Evolutionary conservation across 108 stramenopile species (phyloP).

Genomic region (Chaetoceros muelleri): DNA sequence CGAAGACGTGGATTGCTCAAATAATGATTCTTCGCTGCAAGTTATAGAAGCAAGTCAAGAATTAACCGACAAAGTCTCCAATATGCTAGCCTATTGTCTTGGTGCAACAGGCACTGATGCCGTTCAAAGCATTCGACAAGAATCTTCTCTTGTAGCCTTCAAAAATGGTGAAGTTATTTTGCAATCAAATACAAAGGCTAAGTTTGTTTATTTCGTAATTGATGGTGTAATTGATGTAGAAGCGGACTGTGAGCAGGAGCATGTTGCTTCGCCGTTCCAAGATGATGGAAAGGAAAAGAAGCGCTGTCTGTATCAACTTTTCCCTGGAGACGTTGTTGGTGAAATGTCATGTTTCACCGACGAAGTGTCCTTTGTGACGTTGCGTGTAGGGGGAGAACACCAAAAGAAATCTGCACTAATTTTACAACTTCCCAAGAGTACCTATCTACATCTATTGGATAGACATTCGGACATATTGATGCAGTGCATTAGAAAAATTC

Average conservation of each 20-base stretch:
- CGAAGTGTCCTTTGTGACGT: conserved; percentile 26
- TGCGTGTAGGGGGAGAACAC: conserved; percentile 4
- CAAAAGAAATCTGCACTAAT: conserved; percentile 12
- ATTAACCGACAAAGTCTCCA: not conserved
- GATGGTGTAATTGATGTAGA: conserved; percentile 17
- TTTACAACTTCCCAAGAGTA: conserved; percentile 22
- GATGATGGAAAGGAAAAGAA: not conserved
- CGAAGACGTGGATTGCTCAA: conserved; percentile 1
- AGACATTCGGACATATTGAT: conserved; percentile 26
- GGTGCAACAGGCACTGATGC: not conserved
- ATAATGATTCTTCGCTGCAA: not conserved
- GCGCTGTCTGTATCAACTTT: not conserved
- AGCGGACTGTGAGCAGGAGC: conserved; percentile 1
- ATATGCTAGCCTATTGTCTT: not conserved
- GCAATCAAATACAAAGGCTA: conserved; percentile 5
- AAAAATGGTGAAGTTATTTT: conserved; percentile 2
- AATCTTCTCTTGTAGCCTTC: not conserved
- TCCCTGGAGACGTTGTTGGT: conserved; percentile 25
- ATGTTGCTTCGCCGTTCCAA: not conserved
- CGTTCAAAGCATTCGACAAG: not conserved
- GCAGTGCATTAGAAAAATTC: conserved; percentile 15
- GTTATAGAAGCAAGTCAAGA: not conserved
- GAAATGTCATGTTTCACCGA: conserved; percentile 23
- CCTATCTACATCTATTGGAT: conserved; percentile 18
- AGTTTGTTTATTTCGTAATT: conserved; percentile 13